Evolutionary conservation across 2,329 filamentous ascomycete species (phyloP).

Genomic region (Aspergillus candidus): DNA sequence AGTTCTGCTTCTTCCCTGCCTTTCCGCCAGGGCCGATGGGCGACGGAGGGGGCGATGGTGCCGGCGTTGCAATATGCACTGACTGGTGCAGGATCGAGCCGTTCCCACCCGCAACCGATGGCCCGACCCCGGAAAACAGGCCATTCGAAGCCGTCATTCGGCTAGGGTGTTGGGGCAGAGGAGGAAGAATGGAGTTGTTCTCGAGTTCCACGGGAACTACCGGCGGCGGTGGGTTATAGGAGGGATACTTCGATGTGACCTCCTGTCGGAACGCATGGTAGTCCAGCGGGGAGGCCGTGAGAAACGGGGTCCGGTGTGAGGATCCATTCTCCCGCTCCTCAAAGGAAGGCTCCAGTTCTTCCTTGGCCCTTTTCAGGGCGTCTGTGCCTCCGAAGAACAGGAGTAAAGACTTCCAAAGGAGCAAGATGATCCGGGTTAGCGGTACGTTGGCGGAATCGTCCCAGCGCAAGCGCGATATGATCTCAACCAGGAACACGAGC

Average conservation of each 20-base stretch:
- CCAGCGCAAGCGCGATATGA: constrained; percentile 65
- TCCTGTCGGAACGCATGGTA: constrained; percentile 96
- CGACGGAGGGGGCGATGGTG: constrained; percentile 89
- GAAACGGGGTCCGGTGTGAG: constrained; percentile 63
- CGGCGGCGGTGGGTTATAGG: constrained; percentile 83
- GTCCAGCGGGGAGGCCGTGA: constrained; percentile 89
- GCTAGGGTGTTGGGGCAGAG: constrained; percentile 67
- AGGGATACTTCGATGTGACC: constrained; percentile 94
- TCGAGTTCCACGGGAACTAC: constrained; percentile 81
- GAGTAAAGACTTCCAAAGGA: constrained; percentile 88
- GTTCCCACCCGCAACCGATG: constrained; percentile 40
- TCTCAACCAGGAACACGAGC: constrained; percentile 65
- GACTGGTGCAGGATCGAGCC: constrained; percentile 86
- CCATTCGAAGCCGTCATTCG: constrained; percentile 56
- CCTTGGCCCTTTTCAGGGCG: constrained; percentile 68
- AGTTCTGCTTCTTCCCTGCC: constrained; percentile 96
- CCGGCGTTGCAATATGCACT: constrained; percentile 97
- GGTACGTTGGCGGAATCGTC: constrained; percentile 51
- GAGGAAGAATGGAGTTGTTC: constrained; percentile 83
- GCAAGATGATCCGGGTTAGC: constrained; percentile 66
- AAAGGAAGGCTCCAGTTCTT: constrained; percentile 52
- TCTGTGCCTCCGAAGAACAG: constrained; percentile 75
- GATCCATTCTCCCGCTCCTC: constrained; percentile 42
- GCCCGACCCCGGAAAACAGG: constrained; percentile 52
- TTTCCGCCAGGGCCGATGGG: constrained; percentile 79